These are phyloP conservation scores for Noccaea bulbosa DNA, from an alignment of 345 rosid genomes.

Conservation along the genomic window DNA sequence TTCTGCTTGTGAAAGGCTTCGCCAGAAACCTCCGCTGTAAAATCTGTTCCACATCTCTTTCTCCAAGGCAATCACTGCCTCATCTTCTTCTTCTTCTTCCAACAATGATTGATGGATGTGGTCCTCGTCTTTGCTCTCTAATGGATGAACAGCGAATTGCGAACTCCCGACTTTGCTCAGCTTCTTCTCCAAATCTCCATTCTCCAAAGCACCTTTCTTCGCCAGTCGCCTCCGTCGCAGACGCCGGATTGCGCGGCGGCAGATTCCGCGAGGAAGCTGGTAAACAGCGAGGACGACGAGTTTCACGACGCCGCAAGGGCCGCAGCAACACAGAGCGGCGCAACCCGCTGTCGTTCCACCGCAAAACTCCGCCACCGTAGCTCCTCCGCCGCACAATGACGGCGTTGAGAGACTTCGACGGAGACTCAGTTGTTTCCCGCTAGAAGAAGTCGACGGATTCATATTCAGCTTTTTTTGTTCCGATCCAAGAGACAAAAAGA, in stretches of 20 bases:
- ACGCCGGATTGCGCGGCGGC: conserved; percentile 46
- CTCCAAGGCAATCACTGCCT: conserved; percentile 49
- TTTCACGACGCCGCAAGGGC: conserved; percentile 58
- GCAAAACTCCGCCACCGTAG: conserved; percentile 43
- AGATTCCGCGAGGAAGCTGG: conserved; percentile 60
- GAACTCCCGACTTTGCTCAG: conserved; percentile 39
- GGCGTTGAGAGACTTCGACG: conserved; percentile 21
- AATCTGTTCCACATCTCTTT: conserved; percentile 69
- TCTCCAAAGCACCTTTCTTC: conserved; percentile 29
- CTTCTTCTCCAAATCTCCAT: conserved; percentile 26
- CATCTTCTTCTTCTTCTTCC: conserved; percentile 38
- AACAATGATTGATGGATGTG: not conserved
- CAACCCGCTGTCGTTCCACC: conserved; percentile 68
- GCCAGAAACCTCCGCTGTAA: conserved; percentile 63
- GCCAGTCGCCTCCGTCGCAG: conserved; percentile 34
- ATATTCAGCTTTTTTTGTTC: not conserved
- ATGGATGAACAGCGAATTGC: conserved; percentile 39
- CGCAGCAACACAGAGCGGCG: conserved; percentile 69
- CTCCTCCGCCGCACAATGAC: conserved; percentile 22
- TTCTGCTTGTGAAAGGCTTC: conserved; percentile 57
- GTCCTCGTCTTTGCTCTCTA: conserved; percentile 17
- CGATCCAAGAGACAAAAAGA: not conserved
- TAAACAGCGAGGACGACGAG: conserved; percentile 54
- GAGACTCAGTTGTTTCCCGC: conserved; percentile 17
- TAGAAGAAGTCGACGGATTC: conserved; percentile 23